phyloP scores from a whole-genome alignment of 1,284 basidiomycete species.

The Mycosarcoma mackinlayi region DNA sequence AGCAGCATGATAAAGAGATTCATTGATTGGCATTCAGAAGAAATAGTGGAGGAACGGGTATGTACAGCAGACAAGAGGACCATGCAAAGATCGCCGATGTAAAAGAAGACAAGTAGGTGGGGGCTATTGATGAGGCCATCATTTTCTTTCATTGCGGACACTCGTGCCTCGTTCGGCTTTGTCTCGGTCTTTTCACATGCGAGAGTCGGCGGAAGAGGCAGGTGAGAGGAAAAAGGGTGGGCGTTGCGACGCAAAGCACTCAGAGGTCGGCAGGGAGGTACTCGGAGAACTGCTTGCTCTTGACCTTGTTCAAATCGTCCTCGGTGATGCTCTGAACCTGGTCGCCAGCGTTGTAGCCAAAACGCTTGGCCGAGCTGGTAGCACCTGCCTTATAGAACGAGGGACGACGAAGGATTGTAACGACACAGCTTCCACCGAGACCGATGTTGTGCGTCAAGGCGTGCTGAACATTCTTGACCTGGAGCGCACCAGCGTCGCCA shows the following conservation, averaged over 20 bases:
- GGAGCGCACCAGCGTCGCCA: conserved; percentile 69
- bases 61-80: too few species aligned
- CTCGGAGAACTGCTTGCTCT: conserved; percentile 59
- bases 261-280: conserved; percentile 54
- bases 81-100: too few species aligned
- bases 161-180: too few species aligned
- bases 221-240: background rate
- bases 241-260: background rate
- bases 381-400: conserved; percentile 57
- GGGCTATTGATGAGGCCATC: too few species aligned
- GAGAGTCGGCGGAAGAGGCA: too few species aligned
- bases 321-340: conserved; percentile 55
- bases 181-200: too few species aligned
- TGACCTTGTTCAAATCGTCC: conserved; percentile 58
- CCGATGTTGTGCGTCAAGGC: conserved; percentile 86
- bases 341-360: conserved; percentile 62
- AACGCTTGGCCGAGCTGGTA: conserved; percentile 51
- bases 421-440: conserved; percentile 73
- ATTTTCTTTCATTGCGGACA: too few species aligned
- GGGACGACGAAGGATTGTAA: conserved; percentile 52
- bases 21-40: too few species aligned
- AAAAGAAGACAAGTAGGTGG: too few species aligned
- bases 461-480: conserved; percentile 79
- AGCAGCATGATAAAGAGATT: too few species aligned
- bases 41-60: too few species aligned